Evolutionary conservation across 129 eudicot species (phyloP).

Genomic region (Centella asiatica): DNA sequence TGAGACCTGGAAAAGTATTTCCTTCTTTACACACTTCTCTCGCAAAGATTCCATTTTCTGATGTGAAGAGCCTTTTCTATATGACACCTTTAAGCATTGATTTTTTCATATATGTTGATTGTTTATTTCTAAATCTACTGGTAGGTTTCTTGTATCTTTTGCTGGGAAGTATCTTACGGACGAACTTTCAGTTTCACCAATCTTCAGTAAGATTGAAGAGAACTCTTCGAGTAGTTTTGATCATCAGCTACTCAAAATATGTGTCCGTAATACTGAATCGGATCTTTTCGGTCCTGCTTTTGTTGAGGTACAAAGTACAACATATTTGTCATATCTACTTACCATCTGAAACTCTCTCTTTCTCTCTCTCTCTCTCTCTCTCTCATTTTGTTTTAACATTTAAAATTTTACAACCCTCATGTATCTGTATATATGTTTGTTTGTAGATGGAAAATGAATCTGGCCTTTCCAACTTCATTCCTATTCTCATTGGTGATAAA

Average conservation of each 20-base stretch:
- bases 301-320: conserved; percentile 52
- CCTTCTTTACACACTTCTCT: too few species aligned
- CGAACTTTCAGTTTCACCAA: conserved; percentile 36
- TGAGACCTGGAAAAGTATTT: too few species aligned
- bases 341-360: neutral
- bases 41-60: too few species aligned
- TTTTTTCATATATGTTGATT: neutral
- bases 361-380: neutral
- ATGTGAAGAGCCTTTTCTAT: too few species aligned
- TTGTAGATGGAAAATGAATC: conserved; percentile 84
- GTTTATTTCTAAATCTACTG: conserved; percentile 5
- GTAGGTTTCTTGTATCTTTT: conserved; percentile 85
- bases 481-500: conserved; percentile 67
- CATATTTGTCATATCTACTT: conserved; percentile 1
- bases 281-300: conserved; percentile 70
- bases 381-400: neutral
- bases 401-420: neutral
- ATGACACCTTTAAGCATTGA: too few species aligned
- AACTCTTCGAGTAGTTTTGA: conserved; percentile 21
- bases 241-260: conserved; percentile 54
- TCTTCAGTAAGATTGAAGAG: conserved; percentile 17
- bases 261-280: conserved; percentile 51
- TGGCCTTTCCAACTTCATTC: conserved; percentile 86
- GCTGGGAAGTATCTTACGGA: conserved; percentile 62
- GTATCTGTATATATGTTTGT: neutral